Evolutionary conservation across 352 stramenopile species (phyloP).

Genomic region (Phytophthora parvispora): DNA sequence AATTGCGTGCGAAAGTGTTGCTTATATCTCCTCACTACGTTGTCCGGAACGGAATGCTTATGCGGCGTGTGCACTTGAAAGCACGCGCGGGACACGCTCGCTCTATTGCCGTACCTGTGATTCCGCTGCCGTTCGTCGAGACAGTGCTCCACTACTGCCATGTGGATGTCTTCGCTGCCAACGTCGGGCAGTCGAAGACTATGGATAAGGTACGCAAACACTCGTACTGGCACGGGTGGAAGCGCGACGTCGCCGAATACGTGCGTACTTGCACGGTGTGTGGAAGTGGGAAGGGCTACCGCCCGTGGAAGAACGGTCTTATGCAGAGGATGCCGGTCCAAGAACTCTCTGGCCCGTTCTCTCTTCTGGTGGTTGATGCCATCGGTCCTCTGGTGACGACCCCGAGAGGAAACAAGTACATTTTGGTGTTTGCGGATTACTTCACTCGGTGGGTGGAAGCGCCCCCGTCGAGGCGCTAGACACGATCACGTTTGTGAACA

Average conservation of each 20-base stretch:
- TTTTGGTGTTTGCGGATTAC: neutral
- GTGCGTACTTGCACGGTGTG: neutral
- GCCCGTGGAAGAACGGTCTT: neutral
- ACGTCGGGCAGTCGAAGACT: conserved; percentile 3
- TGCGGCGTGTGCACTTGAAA: neutral
- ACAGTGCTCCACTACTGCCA: conserved; percentile 21
- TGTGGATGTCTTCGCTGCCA: neutral
- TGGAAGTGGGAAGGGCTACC: neutral
- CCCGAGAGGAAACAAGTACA: neutral
- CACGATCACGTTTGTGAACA: neutral
- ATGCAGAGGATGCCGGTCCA: conserved; percentile 9
- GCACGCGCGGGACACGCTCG: neutral
- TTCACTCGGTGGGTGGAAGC: neutral
- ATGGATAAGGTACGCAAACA: conserved; percentile 1
- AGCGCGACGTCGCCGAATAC: neutral
- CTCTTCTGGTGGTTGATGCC: neutral
- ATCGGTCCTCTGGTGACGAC: neutral
- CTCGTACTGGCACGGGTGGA: neutral
- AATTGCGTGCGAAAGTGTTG: neutral
- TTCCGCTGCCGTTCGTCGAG: conserved; percentile 3
- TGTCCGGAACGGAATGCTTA: conserved; percentile 1
- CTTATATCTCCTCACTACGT: neutral
- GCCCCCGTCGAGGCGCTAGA: neutral
- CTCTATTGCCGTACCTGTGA: neutral
- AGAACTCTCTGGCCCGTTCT: neutral